Evolutionary conservation across 1,284 basidiomycete genomes (phyloP), one percentile per base, ranked within the genome.

Genomic region (Boletus mariae): DNA sequence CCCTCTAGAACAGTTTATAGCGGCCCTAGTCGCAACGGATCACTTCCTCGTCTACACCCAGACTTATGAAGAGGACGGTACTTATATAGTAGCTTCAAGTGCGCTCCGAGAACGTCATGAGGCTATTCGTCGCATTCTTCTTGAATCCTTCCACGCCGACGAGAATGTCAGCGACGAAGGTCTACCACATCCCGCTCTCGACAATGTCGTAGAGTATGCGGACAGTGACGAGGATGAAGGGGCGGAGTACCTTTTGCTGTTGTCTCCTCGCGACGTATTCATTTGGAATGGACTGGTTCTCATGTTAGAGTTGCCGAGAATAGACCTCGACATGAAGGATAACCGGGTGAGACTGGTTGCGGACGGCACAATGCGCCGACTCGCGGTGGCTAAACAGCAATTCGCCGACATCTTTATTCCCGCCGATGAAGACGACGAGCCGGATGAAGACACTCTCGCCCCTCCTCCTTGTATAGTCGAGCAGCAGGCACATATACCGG

Each of bases 41-140:
- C 96, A 99, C 69, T 92, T 97, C 72, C 83, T 99, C 54, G 92
- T 99, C 37, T 97, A 97, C 71, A 98, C 95, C 1, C 84, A 90
- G 58, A 80, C 80, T 2, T 90, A 91, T 66, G 95, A 98, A 69
- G 87, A 91, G 62, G 87, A 96, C 26, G 94, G 94, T 11, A 87
- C 90, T n/a, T 99, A 99, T 69, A 84, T 99, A 58, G 78, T 99
- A 52, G 97, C 93, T 10, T 88, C 94, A 34, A 83, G 79, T 2
- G 82, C 83, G n/a, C 79, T 99, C 26, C 87, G 85, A 62, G 87
- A 94, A 50, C 84, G 86, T n/a, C 87, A 92, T 0, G 87, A 90
- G 13, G 75, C 83, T 44, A 90, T 98, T 59, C 84, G 84, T 23
- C 84, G 89, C 47, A 84, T 99, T 20, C 78, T 99, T 25, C 80